A percentile compares a stretch with the other conserved stretches of the same genome.
phyloP scores from a whole-genome alignment of 768 basidiomycete genomes.

The Mycena rosella region DNA sequence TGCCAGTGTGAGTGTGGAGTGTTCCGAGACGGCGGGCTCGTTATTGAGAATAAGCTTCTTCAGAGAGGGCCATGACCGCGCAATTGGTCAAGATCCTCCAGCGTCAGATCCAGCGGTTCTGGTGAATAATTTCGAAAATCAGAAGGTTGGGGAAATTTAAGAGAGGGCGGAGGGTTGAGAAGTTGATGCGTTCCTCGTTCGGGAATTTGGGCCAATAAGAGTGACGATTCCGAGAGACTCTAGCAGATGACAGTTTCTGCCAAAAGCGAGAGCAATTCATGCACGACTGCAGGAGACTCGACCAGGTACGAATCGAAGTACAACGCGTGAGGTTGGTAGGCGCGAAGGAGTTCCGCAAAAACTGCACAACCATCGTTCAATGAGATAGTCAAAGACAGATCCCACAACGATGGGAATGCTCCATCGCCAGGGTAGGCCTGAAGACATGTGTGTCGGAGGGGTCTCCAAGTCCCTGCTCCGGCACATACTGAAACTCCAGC shows the following conservation, averaged over 20 bases:
- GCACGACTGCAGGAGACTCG: slow-evolving; percentile 58
- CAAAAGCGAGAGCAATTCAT: slow-evolving; percentile 57
- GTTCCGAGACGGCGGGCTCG: slow-evolving; percentile 54
- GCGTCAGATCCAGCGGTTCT: slow-evolving; percentile 52
- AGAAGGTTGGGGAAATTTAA: slow-evolving; percentile 43
- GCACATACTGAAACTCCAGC: slow-evolving; percentile 65
- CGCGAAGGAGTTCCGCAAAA: slow-evolving; percentile 58
- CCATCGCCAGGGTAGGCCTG: slow-evolving; percentile 56
- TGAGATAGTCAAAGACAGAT: slow-evolving; percentile 62
- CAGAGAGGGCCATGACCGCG: slow-evolving; percentile 58
- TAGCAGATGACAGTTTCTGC: slow-evolving; percentile 64
- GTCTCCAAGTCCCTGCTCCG: slow-evolving; percentile 62
- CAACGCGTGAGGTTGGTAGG: slow-evolving; percentile 64
- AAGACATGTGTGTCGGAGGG: slow-evolving; percentile 59
- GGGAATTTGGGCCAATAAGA: slow-evolving; percentile 37
- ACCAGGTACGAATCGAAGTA: slow-evolving; percentile 63
- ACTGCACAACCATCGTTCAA: slow-evolving; percentile 58
- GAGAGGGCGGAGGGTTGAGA: slow-evolving; percentile 51
- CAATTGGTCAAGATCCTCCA: slow-evolving; percentile 61
- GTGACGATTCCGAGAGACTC: slow-evolving; percentile 59
- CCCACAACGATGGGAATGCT: slow-evolving; percentile 66
- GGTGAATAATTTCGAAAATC: slow-evolving; percentile 54
- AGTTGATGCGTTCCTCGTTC: slow-evolving; percentile 43
- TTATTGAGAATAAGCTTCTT: slow-evolving; percentile 60
- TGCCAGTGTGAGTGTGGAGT: slow-evolving; percentile 51